Percentiles rank a stretch among this genome's conserved stretches.
These are phyloP conservation scores for Geotrichum citri-aurantii DNA, from an alignment of 1,139 yeast species.

Conservation along the genomic window DNA sequence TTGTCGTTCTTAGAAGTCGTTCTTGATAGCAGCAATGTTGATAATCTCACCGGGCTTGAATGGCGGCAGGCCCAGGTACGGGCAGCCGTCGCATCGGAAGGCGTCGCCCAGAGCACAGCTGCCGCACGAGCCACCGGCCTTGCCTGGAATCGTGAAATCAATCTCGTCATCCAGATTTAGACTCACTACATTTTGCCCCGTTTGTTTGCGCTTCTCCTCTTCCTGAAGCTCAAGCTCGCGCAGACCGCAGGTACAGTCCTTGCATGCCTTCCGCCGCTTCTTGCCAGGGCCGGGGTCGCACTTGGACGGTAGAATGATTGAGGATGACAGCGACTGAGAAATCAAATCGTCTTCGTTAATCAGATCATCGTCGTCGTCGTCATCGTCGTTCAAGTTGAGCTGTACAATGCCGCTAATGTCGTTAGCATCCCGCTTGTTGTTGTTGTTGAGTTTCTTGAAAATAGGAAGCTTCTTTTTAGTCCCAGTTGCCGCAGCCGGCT, in stretches of 20 bases:
- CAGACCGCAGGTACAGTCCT: conserved; percentile 95
- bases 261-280: conserved; percentile 64
- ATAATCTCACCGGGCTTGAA: conserved; percentile 89
- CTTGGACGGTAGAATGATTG: conserved; percentile 40
- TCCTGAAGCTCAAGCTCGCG: conserved; percentile 57
- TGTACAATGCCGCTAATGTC: conserved; percentile 1
- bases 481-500: not conserved
- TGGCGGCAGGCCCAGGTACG: conserved; percentile 93
- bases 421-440: not conserved
- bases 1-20: conserved; percentile 6
- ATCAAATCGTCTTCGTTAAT: conserved; percentile 34
- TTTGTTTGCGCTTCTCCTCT: conserved; percentile 28
- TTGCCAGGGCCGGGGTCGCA: conserved; percentile 45
- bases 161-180: conserved; percentile 47
- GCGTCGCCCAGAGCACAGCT: conserved; percentile 97
- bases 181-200: conserved; percentile 41
- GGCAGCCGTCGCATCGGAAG: conserved; percentile 96
- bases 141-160: conserved; percentile 92
- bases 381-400: conserved; percentile 35
- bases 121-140: conserved; percentile 86
- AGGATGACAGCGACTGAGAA: conserved; percentile 35
- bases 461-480: conserved; percentile 1
- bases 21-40: conserved; percentile 21
- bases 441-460: conserved; percentile 1
- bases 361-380: conserved; percentile 46